Conservation (phyloP, 495 filamentous ascomycete species). For the Penicillium maclennaniae region DNA sequence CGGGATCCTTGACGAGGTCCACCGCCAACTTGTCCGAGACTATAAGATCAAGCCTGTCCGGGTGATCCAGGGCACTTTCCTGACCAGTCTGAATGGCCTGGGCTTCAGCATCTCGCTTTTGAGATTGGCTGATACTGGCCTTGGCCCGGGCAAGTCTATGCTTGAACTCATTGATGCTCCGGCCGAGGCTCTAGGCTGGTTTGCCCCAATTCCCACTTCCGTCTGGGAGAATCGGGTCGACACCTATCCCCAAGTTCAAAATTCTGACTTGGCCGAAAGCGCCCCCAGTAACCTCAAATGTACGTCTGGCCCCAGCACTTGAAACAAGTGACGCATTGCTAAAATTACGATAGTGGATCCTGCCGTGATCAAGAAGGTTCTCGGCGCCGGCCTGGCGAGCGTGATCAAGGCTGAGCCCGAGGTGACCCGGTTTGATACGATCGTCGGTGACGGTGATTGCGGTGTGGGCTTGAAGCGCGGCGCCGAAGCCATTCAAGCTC, state of each 20-base stretch:
- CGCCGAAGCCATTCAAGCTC: slow-evolving; percentile 74
- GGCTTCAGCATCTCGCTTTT: slow-evolving; percentile 89
- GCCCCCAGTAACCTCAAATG: slow-evolving; percentile 67
- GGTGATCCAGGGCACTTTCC: slow-evolving; percentile 52
- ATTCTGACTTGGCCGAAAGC: slow-evolving; percentile 51
- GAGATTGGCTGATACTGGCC: slow-evolving; percentile 74
- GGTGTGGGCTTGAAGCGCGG: slow-evolving; percentile 86
- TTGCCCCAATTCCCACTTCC: slow-evolving; percentile 57
- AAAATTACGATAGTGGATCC: slow-evolving; percentile 53
- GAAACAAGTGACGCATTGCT: slow-evolving; percentile 4
- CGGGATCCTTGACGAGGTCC: slow-evolving; percentile 83
- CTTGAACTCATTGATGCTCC: slow-evolving; percentile 83
- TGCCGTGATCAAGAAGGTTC: slow-evolving; percentile 49
- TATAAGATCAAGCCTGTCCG: slow-evolving; percentile 73
- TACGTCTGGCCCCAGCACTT: slow-evolving; percentile 24
- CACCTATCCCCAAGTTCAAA: slow-evolving; percentile 43
- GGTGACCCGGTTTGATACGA: slow-evolving; percentile 83
- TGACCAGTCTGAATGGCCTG: slow-evolving; percentile 89
- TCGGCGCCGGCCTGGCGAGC: slow-evolving; percentile 64
- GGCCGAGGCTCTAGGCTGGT: slow-evolving; percentile 82
- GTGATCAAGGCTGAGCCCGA: slow-evolving; percentile 77
- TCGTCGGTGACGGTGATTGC: slow-evolving; percentile 95
- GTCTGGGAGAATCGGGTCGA: slow-evolving; percentile 52
- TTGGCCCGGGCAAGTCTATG: slow-evolving; percentile 73
- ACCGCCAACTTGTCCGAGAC: slow-evolving; percentile 64